phyloP scores from a whole-genome alignment of 176 grass and related monocot genomes.

The Dactylis glomerata region DNA sequence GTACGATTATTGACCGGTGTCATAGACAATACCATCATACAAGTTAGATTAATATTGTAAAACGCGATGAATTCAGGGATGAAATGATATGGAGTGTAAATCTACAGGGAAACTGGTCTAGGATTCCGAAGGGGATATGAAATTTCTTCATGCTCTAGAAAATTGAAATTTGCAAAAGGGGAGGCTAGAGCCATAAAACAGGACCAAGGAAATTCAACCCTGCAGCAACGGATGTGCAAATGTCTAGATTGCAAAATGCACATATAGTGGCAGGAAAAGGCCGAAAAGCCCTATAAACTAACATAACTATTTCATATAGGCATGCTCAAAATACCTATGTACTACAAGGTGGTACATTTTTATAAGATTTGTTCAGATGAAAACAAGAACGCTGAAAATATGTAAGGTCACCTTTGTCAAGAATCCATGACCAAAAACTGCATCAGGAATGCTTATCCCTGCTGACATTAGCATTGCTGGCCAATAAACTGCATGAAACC shows the following conservation, averaged over 20 bases:
- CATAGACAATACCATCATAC: background rate
- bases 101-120: background rate
- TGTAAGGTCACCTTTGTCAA: constrained; percentile 78
- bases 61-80: background rate
- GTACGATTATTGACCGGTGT: background rate
- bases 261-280: background rate
- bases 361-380: background rate
- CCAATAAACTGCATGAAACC: constrained; percentile 98
- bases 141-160: background rate
- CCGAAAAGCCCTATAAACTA: background rate
- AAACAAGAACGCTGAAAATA: constrained; percentile 24
- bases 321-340: background rate
- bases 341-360: background rate
- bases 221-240: constrained; percentile 3
- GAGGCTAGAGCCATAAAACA: constrained; percentile 3
- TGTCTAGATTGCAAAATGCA: background rate
- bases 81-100: background rate
- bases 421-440: constrained; percentile 94
- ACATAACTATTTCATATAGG: background rate
- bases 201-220: background rate
- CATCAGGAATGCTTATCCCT: constrained; percentile 73
- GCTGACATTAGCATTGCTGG: constrained; percentile 96
- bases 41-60: constrained; percentile 8
- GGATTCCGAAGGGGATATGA: background rate
- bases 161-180: background rate